Conservation (phyloP, 2,329 filamentous ascomycete species). For the Diaporthe citri region DNA sequence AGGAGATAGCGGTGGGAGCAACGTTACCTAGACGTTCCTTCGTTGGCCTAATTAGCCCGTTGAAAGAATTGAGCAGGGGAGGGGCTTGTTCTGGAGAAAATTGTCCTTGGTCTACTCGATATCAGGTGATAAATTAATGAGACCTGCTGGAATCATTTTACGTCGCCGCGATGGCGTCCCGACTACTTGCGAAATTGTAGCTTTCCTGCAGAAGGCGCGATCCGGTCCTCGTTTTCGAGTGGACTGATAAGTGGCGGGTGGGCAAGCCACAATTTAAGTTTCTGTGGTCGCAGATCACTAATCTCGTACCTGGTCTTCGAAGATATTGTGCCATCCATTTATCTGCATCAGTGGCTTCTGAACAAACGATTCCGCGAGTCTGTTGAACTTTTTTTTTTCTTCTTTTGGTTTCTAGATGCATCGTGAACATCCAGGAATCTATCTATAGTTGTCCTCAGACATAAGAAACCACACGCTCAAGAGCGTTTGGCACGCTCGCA, state of each 20-base stretch:
- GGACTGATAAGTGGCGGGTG: neutral
- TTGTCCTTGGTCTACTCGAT: neutral
- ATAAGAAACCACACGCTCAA: neutral
- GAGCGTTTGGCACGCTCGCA: neutral
- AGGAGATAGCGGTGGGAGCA: slow-evolving; percentile 20
- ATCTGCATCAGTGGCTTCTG: neutral
- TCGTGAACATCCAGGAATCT: no score
- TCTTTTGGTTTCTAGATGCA: neutral
- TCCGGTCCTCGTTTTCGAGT: neutral
- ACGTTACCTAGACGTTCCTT: slow-evolving; percentile 20
- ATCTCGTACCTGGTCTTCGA: neutral
- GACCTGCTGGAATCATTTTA: neutral
- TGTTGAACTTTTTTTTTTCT: neutral
- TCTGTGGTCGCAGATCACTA: neutral
- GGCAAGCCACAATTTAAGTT: neutral
- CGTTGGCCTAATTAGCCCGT: neutral
- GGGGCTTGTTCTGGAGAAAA: neutral
- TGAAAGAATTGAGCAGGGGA: neutral
- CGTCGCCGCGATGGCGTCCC: neutral
- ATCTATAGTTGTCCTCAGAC: neutral
- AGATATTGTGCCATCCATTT: no score
- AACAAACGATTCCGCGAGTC: neutral
- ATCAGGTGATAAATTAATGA: neutral
- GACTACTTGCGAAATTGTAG: no score
- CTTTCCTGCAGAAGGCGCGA: neutral